Percentiles rank a stretch among this genome's conserved stretches.
phyloP scores from a whole-genome alignment of 2,329 filamentous ascomycete genomes.

The Lithohypha guttulata region DNA sequence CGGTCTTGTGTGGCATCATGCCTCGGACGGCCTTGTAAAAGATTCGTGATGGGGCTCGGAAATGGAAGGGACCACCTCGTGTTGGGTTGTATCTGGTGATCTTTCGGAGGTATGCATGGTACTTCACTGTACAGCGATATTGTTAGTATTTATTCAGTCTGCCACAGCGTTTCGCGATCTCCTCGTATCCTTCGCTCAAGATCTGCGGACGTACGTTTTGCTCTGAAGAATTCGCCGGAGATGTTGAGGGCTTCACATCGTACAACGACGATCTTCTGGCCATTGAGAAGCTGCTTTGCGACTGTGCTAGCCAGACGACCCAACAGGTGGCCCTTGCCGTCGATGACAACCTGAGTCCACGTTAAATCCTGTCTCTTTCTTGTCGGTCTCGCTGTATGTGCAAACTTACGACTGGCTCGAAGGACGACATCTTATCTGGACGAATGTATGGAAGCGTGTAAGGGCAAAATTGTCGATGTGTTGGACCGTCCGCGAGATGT shows the following conservation, averaged over 20 bases:
- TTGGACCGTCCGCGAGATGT: no score
- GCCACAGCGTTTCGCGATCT: background rate
- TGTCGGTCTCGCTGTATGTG: constrained; percentile 3
- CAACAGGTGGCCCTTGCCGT: constrained; percentile 99
- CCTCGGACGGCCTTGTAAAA: constrained; percentile 99
- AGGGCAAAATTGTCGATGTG: no score
- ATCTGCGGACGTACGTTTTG: constrained; percentile 66
- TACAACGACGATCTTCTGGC: constrained; percentile 90
- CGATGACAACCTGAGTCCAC: constrained; percentile 96
- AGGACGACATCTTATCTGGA: constrained; percentile 51
- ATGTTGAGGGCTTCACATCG: constrained; percentile 99
- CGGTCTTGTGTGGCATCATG: constrained; percentile 99
- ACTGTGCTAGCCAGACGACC: constrained; percentile 61
- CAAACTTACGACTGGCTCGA: constrained; percentile 54
- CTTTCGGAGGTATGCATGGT: constrained; percentile 99
- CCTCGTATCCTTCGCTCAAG: background rate
- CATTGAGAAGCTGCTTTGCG: constrained; percentile 35
- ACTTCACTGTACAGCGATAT: constrained; percentile 68
- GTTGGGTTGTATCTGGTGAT: constrained; percentile 99
- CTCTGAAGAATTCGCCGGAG: constrained; percentile 99
- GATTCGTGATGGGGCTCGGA: constrained; percentile 97
- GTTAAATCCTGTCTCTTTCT: constrained; percentile 44
- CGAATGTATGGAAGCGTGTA: constrained; percentile 1
- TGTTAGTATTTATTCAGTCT: constrained; percentile 16
- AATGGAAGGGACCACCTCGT: constrained; percentile 99